Percentiles rank a stretch among this genome's conserved stretches.
Conservation (phyloP, 208 protist genomes). For the Crithidia sp. region DNA sequence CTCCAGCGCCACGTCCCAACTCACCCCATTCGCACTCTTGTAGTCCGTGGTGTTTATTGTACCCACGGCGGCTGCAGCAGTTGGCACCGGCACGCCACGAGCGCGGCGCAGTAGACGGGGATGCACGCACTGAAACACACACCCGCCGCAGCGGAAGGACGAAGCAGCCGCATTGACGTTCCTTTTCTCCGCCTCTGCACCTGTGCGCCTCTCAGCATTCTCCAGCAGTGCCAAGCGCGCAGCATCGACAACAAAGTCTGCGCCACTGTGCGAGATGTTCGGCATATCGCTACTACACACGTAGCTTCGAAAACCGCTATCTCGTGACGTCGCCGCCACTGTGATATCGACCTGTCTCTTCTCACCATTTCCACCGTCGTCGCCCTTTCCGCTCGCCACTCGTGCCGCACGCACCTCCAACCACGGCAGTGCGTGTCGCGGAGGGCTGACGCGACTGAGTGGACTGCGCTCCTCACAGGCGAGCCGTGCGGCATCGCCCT, state of each 20-base stretch:
- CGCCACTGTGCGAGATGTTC: not conserved
- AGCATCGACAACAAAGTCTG: conserved; percentile 6
- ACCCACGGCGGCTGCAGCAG: too few relatives aligned
- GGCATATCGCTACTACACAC: conserved; percentile 3
- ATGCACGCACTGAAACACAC: conserved; percentile 22
- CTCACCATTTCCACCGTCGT: not conserved
- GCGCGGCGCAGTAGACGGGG: conserved; percentile 6
- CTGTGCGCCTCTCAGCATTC: not conserved
- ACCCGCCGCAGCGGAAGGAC: conserved; percentile 1
- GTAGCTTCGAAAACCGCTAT: conserved; percentile 8
- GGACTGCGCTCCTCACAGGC: not conserved
- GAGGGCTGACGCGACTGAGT: not conserved
- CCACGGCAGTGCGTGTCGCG: conserved; percentile 21
- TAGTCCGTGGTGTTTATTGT: too few relatives aligned
- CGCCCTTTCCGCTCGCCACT: not conserved
- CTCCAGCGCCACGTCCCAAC: conserved; percentile 18
- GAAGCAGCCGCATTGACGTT: too few relatives aligned
- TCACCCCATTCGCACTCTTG: not conserved
- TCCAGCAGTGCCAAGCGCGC: not conserved
- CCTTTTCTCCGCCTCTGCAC: too few relatives aligned
- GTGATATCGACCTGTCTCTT: conserved; percentile 11
- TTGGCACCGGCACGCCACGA: too few relatives aligned
- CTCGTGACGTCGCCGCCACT: not conserved
- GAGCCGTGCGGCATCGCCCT: not conserved
- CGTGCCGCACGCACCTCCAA: not conserved